Base-by-base conservation (phyloP, 768 basidiomycete species). In the Lactarius hatsudake region DNA sequence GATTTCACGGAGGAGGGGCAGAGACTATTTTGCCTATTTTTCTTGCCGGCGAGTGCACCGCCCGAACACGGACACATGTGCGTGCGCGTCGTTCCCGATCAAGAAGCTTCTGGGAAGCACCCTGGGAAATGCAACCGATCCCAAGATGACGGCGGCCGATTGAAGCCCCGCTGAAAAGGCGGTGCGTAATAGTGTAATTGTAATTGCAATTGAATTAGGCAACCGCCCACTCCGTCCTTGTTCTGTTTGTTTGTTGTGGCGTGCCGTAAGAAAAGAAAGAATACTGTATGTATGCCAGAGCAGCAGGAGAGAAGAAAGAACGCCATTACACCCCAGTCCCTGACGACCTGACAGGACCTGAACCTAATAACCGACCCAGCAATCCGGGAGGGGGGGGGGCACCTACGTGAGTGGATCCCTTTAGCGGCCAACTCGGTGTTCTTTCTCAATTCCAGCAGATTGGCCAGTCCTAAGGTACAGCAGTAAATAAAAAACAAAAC, bases 51-150 rank as follows among this genome's bases (percentile, higher is more conserved):
- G 42, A 54, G 62, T 61, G 59, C 62, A 68, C 63, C 63, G 67
- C 67, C 67, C 67, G 60, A 59, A 64, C 45, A 36, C 28, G 38
- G 28, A 62, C 54, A 48, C 38, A 28, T 23, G 59, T 20, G 28
- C 51, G 45, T 42, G 30, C 63, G 28, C 64, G 34, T 59, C 51
- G 45, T 65, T 28, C 67, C 66, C 67, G 67, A 68, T 68, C 67
- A 68, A 68, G 59, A 68, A 68, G 59, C 32, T 63, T 67, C 62
- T 64, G 62, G 63, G 67, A 64, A 64, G 62, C 59, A 64, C 61
- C 66, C 66, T 67, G 61, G 62, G 61, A 62, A 62, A 64, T 61
- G 59, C 59, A 55, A 45, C 67, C 67, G 67, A 53, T 53, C 51
- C 51, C 51, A 53, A 68, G 59, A 51, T 54, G 66, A 56, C 62